phyloP scores from a whole-genome alignment of 73 alveolate species.

The Tetrahymena thermophila region DNA sequence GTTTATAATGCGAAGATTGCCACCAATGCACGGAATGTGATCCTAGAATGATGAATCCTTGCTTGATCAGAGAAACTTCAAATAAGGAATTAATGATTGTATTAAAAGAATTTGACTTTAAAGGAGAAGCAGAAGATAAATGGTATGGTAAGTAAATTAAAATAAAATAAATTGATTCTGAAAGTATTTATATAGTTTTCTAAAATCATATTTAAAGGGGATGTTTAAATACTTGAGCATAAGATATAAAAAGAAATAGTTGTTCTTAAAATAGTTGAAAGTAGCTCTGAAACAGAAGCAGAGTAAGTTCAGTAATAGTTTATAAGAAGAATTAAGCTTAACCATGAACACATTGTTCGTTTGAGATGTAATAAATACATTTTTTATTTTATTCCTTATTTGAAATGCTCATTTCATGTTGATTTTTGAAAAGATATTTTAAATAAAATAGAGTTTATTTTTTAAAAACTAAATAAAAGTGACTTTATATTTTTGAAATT shows the following conservation, averaged over 20 bases:
- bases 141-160: not conserved
- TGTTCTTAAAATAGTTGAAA: not conserved
- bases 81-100: not conserved
- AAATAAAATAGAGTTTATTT: not conserved
- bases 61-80: not conserved
- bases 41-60: not conserved
- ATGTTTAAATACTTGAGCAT: not conserved
- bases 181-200: no score
- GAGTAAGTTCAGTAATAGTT: not conserved
- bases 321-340: not conserved
- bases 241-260: not conserved
- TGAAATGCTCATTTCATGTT: not conserved
- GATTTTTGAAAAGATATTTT: not conserved
- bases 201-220: not conserved
- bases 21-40: not conserved
- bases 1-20: not conserved
- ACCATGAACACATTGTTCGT: not conserved
- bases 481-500: not conserved
- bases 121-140: not conserved
- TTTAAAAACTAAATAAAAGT: no score
- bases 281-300: not conserved
- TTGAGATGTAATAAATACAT: not conserved
- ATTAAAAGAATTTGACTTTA: not conserved
- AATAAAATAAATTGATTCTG: not conserved
- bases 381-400: not conserved